These are phyloP conservation scores for Tuber indicum DNA, from an alignment of 495 filamentous ascomycete genomes.

Conservation along the genomic window DNA sequence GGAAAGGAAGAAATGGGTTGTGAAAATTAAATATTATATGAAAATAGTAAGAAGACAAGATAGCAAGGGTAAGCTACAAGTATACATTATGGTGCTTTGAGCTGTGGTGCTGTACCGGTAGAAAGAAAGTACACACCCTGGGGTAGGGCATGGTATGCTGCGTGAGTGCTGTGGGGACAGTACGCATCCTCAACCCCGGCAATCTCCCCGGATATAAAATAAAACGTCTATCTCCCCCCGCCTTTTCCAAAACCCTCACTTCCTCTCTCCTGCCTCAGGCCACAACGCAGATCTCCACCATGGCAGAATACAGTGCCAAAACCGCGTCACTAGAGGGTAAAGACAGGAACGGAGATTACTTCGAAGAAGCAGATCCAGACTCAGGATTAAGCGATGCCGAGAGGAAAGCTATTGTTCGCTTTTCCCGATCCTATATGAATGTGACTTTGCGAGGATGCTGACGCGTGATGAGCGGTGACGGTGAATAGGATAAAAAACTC, in stretches of 20 bases:
- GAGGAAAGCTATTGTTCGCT: conserved; percentile 58
- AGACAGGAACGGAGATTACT: conserved; percentile 3
- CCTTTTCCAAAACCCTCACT: not conserved
- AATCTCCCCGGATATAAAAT: not conserved
- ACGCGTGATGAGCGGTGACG: not conserved
- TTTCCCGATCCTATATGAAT: not conserved
- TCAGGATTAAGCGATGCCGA: conserved; percentile 62
- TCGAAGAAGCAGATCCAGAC: conserved; percentile 54
- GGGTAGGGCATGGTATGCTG: not conserved
- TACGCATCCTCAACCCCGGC: not conserved
- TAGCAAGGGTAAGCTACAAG: not conserved
- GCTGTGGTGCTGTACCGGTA: not conserved
- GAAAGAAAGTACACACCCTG: not conserved
- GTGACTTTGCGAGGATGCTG: conserved; percentile 3
- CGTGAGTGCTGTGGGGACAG: not conserved
- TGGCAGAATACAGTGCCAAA: conserved; percentile 5
- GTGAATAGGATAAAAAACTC: conserved; percentile 57
- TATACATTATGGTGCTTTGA: not conserved
- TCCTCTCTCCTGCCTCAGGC: not conserved
- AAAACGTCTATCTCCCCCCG: not conserved
- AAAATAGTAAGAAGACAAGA: not conserved
- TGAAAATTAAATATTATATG: not conserved
- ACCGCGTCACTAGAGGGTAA: conserved; percentile 17
- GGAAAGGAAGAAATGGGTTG: not conserved
- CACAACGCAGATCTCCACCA: not conserved